phyloP scores from a whole-genome alignment of 371 early-diverging fungal species.

The Mucor ambiguus region DNA sequence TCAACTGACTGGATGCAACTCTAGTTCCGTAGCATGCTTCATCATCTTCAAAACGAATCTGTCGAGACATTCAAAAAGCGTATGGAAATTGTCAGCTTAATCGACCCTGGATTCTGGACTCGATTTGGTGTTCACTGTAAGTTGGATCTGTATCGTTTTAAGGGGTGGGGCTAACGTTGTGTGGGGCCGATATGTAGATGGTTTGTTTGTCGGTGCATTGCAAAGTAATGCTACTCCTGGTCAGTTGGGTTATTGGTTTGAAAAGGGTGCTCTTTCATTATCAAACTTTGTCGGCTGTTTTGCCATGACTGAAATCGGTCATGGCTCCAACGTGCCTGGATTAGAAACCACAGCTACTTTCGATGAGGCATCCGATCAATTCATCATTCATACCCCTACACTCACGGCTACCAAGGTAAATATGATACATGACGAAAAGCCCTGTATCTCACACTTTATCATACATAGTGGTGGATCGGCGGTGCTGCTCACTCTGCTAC shows the following conservation, averaged over 20 bases:
- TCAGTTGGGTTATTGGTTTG: constrained; percentile 88
- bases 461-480: constrained; percentile 90
- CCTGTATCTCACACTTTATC: not conserved
- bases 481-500: constrained; percentile 90
- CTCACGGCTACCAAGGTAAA: constrained; percentile 80
- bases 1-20: not conserved
- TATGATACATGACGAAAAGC: not conserved
- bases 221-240: constrained; percentile 87
- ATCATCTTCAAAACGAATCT: constrained; percentile 78
- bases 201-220: constrained; percentile 89
- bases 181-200: constrained; percentile 37
- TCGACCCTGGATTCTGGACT: constrained; percentile 93
- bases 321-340: constrained; percentile 91
- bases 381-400: constrained; percentile 88
- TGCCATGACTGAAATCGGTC: constrained; percentile 91
- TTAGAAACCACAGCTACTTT: constrained; percentile 94
- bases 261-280: constrained; percentile 84
- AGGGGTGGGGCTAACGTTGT: not conserved
- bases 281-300: constrained; percentile 88
- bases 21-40: constrained; percentile 70
- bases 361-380: constrained; percentile 82
- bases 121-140: constrained; percentile 89
- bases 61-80: constrained; percentile 74
- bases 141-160: not conserved
- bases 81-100: constrained; percentile 80